Evolutionary conservation across 768 basidiomycete genomes (phyloP).

Genomic region (Phaeotremella fagi): DNA sequence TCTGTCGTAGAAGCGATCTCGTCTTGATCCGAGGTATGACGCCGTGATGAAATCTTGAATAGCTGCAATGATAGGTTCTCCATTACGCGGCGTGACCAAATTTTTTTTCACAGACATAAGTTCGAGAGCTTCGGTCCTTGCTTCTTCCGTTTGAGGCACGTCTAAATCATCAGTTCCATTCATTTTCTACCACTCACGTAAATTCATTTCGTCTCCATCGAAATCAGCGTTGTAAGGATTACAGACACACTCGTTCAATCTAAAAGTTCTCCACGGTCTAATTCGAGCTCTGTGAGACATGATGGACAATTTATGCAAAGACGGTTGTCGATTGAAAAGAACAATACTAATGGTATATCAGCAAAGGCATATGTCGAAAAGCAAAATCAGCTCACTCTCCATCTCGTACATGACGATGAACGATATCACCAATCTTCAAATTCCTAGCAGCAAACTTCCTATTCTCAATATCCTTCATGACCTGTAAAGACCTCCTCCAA

Average conservation of each 20-base stretch:
- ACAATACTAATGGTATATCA: constrained; percentile 58
- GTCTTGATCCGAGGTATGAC: constrained; percentile 86
- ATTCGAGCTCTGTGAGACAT: constrained; percentile 94
- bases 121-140: constrained; percentile 90
- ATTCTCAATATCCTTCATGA: constrained; percentile 32
- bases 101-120: constrained; percentile 97
- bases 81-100: constrained; percentile 94
- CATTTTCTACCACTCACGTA: constrained; percentile 59
- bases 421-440: constrained; percentile 78
- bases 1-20: constrained; percentile 88
- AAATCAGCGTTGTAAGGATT: constrained; percentile 99
- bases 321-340: constrained; percentile 96
- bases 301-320: constrained; percentile 97
- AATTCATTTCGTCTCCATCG: constrained; percentile 99
- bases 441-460: constrained; percentile 62
- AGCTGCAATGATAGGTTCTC: constrained; percentile 97
- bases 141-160: constrained; percentile 98
- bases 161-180: constrained; percentile 54
- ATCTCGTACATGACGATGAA: constrained; percentile 90
- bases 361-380: neutral
- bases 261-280: constrained; percentile 93
- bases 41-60: constrained; percentile 99
- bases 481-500: constrained; percentile 28
- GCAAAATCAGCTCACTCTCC: constrained; percentile 61
- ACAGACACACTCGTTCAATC: constrained; percentile 98